Percentiles rank a stretch among this genome's conserved stretches.
Evolutionary conservation across 805 yeast species (phyloP).

Genomic region (Clavispora phyllophila): DNA sequence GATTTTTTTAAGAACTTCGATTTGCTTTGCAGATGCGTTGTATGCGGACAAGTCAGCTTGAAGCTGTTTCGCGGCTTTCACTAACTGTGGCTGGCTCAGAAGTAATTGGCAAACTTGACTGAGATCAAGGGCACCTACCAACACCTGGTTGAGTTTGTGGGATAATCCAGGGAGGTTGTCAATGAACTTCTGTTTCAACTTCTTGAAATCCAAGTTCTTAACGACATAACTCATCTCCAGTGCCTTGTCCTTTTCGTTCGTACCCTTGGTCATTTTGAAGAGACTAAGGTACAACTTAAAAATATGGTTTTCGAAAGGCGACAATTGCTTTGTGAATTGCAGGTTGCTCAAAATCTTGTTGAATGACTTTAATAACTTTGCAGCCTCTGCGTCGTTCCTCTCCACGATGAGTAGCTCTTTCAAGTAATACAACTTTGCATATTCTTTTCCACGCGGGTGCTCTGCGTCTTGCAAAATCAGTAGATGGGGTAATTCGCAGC

Average conservation of each 20-base stretch:
- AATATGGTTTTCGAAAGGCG: slow-evolving; percentile 23
- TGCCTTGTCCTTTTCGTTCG: slow-evolving; percentile 17
- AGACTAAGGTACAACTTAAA: slow-evolving; percentile 23
- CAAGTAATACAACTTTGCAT: slow-evolving; percentile 33
- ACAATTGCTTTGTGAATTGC: slow-evolving; percentile 7
- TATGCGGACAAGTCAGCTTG: slow-evolving; percentile 9
- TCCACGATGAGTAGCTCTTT: slow-evolving; percentile 38
- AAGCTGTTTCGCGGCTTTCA: slow-evolving; percentile 4
- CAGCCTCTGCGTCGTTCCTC: slow-evolving; percentile 21
- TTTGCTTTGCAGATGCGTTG: slow-evolving; percentile 7
- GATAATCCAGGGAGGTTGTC: slow-evolving; percentile 14
- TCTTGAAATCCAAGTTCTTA: slow-evolving; percentile 28
- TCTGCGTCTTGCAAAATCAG: slow-evolving; percentile 13
- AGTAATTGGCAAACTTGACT: slow-evolving; percentile 9
- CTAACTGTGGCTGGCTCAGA: slow-evolving; percentile 6
- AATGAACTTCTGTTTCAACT: slow-evolving; percentile 16
- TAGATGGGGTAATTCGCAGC: slow-evolving; percentile 25
- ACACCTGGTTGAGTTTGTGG: slow-evolving; percentile 7
- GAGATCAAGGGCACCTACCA: slow-evolving; percentile 11
- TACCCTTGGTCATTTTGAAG: slow-evolving; percentile 21
- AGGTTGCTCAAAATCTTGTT: slow-evolving; percentile 21
- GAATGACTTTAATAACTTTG: slow-evolving; percentile 19
- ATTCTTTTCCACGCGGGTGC: slow-evolving; percentile 14
- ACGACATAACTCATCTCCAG: slow-evolving; percentile 24
- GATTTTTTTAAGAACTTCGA: slow-evolving; percentile 7